Percentiles rank a stretch among this genome's conserved stretches.
These are phyloP conservation scores for Leishmania tarentolae DNA, from an alignment of 208 protist genomes.

Conservation along the genomic window DNA sequence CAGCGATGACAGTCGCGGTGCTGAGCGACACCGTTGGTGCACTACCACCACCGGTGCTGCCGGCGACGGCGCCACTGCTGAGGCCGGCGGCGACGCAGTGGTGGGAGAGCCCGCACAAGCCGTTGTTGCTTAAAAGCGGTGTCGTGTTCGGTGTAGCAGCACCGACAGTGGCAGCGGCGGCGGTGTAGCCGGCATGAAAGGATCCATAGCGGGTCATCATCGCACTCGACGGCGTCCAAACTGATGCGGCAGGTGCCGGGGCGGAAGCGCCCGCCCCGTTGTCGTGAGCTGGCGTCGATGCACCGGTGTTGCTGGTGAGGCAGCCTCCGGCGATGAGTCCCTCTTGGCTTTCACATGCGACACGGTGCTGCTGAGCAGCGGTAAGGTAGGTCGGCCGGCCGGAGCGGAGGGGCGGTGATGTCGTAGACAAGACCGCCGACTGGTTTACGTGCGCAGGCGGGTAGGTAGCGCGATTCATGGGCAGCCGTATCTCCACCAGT, in stretches of 20 bases:
- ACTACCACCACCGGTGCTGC: background rate
- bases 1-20: background rate
- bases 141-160: background rate
- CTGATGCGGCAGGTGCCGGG: too few species aligned
- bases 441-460: background rate
- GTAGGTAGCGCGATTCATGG: background rate
- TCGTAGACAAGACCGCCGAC: background rate
- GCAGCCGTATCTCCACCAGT: background rate
- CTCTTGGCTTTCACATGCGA: background rate
- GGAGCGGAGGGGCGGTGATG: background rate
- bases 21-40: background rate
- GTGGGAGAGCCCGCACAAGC: constrained; percentile 1
- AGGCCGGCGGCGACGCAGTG: background rate
- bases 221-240: background rate
- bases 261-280: background rate
- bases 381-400: background rate
- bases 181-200: background rate
- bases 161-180: background rate
- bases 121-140: background rate
- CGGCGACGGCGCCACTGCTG: background rate
- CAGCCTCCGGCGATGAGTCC: too few species aligned
- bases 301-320: background rate
- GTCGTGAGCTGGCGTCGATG: background rate
- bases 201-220: background rate
- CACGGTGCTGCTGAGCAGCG: background rate